These are phyloP conservation scores for Colletotrichum musae DNA, from an alignment of 2,329 filamentous ascomycete species.

Conservation along the genomic window DNA sequence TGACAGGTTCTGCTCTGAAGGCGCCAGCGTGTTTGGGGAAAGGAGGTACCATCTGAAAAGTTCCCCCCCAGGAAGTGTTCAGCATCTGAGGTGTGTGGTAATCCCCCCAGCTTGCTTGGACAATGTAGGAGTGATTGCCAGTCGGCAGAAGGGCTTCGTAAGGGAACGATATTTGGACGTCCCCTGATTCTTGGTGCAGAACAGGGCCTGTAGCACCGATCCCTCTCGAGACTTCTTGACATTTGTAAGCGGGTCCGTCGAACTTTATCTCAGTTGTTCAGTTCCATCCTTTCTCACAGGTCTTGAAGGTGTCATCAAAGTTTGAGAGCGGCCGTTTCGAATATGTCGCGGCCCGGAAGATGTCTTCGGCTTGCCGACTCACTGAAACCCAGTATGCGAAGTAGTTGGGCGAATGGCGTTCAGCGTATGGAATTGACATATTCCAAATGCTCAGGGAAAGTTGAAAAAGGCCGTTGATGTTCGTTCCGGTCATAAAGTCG, in stretches of 20 bases:
- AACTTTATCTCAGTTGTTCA: conserved; percentile 52
- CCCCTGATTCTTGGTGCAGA: conserved; percentile 37
- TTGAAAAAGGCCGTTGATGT: conserved; percentile 46
- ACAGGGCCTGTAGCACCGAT: conserved; percentile 41
- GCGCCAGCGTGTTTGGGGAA: conserved; percentile 47
- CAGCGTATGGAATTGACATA: conserved; percentile 44
- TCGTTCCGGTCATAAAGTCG: conserved; percentile 50
- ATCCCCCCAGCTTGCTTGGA: conserved; percentile 47
- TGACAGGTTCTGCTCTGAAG: conserved; percentile 51
- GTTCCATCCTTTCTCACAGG: conserved; percentile 52
- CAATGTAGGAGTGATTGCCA: conserved; percentile 50
- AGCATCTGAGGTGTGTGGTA: conserved; percentile 47
- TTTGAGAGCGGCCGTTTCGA: conserved; percentile 43
- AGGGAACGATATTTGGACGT: conserved; percentile 45
- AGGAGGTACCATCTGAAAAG: conserved; percentile 41
- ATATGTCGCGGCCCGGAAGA: conserved; percentile 47
- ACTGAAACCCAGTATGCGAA: conserved; percentile 51
- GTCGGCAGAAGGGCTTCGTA: conserved; percentile 46
- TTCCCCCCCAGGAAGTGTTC: conserved; percentile 47
- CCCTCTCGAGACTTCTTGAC: conserved; percentile 46
- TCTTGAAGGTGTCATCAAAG: conserved; percentile 47
- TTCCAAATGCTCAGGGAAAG: conserved; percentile 51
- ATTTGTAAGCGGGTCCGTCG: conserved; percentile 53
- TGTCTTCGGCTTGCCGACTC: conserved; percentile 44
- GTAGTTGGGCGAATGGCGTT: conserved; percentile 42